Percentiles rank a stretch among this genome's conserved stretches.
Conservation (phyloP, 805 yeast species). For the Starmerella vaccinii region DNA sequence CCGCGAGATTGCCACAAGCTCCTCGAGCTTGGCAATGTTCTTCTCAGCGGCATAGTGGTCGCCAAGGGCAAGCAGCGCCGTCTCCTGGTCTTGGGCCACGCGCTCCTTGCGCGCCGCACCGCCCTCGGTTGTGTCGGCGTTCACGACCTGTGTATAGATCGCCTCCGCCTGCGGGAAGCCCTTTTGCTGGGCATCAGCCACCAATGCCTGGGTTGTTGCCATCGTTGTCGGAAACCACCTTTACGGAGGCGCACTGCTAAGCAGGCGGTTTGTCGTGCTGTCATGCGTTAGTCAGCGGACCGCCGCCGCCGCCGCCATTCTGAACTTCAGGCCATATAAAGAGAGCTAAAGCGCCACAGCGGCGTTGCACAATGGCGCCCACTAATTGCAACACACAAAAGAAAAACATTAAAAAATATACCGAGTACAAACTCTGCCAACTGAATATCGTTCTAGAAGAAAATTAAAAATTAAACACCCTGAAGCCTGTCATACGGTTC, state of each 20-base stretch:
- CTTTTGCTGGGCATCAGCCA: conserved; percentile 24
- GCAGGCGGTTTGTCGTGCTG: neutral
- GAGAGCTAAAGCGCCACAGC: no score
- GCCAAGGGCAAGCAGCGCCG: conserved; percentile 67
- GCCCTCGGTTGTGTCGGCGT: conserved; percentile 14
- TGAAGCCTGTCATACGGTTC: no score
- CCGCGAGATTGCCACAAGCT: conserved; percentile 59
- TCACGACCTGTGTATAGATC: conserved; percentile 16
- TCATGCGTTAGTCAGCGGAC: neutral
- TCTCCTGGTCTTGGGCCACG: conserved; percentile 48
- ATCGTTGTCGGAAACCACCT: conserved; percentile 10
- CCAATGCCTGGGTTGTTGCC: conserved; percentile 27
- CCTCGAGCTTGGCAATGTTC: conserved; percentile 43
- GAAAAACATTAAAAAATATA: no score
- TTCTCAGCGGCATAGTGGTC: conserved; percentile 45
- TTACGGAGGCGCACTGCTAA: neutral
- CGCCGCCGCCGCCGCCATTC: no score
- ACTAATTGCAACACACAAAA: no score
- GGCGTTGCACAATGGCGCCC: no score
- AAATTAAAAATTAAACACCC: no score
- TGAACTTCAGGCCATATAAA: no score
- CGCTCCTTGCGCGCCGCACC: conserved; percentile 33
- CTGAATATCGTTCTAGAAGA: no score
- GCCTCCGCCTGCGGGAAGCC: conserved; percentile 23
- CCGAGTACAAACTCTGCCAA: no score